Base-by-base conservation (phyloP, 257 asterid species). In the Scutellaria galericulata region DNA sequence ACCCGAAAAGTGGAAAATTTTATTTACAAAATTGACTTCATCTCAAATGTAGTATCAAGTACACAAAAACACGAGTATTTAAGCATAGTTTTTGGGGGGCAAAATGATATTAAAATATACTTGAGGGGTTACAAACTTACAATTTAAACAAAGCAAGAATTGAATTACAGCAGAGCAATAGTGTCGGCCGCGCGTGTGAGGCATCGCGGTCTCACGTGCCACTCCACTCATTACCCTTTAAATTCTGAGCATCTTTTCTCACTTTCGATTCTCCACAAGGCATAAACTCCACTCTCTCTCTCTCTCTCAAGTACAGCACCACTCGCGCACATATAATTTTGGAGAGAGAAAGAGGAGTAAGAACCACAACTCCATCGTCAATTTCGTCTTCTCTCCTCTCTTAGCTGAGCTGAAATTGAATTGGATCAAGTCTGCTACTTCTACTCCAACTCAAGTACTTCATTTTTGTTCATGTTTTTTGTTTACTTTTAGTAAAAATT, bases 121-220 rank as follows among this genome's bases (percentile, higher is more conserved):
- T 31, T 31, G 37, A 31, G 37, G 37, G 37, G 37, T 31, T 31
- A 31, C 18, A 18, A 18, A 18, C 18, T 18, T 18, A 18, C 37
- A 31, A 31, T 31, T 31, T 31, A 7, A 44, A 44, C 1, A 44
- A 44, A 44, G 11, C 9, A 22, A 41, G 63, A 56, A 7, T 8
- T 57, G 27, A 57, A 68, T 54, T 27, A 62, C 71, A 57, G 69
- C 61, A 5, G 42, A 46, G 18, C 61, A 42, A 12, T 15, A 57
- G 67, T 75, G 86, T 81, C 86, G 86, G 83, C 68, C 81, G 70
- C 79, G 67, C 72, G 72, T 44, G 82, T 73, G 73, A 51, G 53
- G 24, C n/a, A 77, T 81, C 78, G 70, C 77, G 60, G 35, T 64
- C 68, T 53, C 78, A 78, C 83, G 83, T 75, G 86, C 81, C 57